These are phyloP conservation scores for Aspergillus sclerotiicarbonarius DNA, from an alignment of 495 filamentous ascomycete genomes.

Conservation along the genomic window DNA sequence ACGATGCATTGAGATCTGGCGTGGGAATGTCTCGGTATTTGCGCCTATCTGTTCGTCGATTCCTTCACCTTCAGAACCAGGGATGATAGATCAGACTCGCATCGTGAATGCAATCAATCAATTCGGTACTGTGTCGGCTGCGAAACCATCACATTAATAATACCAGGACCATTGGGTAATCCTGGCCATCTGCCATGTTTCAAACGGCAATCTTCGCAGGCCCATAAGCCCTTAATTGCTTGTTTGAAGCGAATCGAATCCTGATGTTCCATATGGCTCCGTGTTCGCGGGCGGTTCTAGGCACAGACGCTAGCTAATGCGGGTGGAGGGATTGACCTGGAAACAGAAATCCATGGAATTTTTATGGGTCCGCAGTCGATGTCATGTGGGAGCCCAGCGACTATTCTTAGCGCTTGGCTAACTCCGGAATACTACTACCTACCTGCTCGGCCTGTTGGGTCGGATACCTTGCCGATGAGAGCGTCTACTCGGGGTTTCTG, in stretches of 20 bases:
- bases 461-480: slow-evolving; percentile 15
- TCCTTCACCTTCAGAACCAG: neutral
- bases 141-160: neutral
- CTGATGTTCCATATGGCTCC: neutral
- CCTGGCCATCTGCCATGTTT: neutral
- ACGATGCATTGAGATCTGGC: neutral
- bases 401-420: slow-evolving; percentile 15
- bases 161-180: neutral
- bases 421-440: neutral
- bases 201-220: neutral
- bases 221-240: neutral
- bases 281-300: slow-evolving; percentile 15
- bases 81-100: neutral
- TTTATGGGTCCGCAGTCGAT: slow-evolving; percentile 12
- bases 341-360: slow-evolving; percentile 19
- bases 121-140: neutral
- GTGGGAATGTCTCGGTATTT: neutral
- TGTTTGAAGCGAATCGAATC: neutral
- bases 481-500: neutral
- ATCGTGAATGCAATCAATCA: too few relatives aligned
- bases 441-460: slow-evolving; percentile 2
- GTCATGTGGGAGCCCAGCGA: slow-evolving; percentile 16
- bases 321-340: slow-evolving; percentile 3
- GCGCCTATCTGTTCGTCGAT: neutral
- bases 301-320: slow-evolving; percentile 12